Evolutionary conservation across 2,329 filamentous ascomycete species (phyloP), one percentile per base, ranked within the genome.

Genomic region (Parasarocladium wereldwijsianum): DNA sequence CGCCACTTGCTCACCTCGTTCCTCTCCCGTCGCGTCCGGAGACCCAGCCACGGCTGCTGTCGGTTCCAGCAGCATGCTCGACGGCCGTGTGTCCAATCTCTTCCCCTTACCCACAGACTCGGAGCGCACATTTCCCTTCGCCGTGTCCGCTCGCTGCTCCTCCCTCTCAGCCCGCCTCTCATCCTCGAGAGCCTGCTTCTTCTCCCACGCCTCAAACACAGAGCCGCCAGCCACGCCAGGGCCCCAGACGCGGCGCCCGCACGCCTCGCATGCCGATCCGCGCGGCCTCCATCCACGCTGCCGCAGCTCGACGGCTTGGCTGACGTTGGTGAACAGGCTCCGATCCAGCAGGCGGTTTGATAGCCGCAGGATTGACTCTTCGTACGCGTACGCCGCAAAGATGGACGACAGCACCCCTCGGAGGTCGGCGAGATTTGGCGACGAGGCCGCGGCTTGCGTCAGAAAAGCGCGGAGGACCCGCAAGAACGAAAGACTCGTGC

Each of bases 311-410:
- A 80, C 72, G 5, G 84, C 76, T 40, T 81, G 70, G 24, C 74
- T 64, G 20, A 98, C 83, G 38, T 82, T 78, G 23, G 79, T 70
- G 44, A 96, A 98, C 5, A 93, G 64, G 43, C 90, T 90, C 40
- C 84, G 77, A 38, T 93, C 86, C 0, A 98, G 64, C 33, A 98
- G 73, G 4, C 78, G 69, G 48, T 87, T 93, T 1, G 90, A 84
- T 3, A 98, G 69, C 2, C 70, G 66, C 13, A 98, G 66, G 11
- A 98, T 81, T 1, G 81, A 86, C 49, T 87, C 82, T 51, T 98
- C 90, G 48, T 96, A 94, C 0, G 85, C 78, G 49, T 98, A 98
- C 0, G 90, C 87, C 0, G 87, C 76, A 55, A 98, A 96, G 32
- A 98, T 87, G 9, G 86, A 90, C 1, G 73, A 64, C 2, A 98